phyloP scores from a whole-genome alignment of 179 eudicot species.

The Spinacia oleracea region DNA sequence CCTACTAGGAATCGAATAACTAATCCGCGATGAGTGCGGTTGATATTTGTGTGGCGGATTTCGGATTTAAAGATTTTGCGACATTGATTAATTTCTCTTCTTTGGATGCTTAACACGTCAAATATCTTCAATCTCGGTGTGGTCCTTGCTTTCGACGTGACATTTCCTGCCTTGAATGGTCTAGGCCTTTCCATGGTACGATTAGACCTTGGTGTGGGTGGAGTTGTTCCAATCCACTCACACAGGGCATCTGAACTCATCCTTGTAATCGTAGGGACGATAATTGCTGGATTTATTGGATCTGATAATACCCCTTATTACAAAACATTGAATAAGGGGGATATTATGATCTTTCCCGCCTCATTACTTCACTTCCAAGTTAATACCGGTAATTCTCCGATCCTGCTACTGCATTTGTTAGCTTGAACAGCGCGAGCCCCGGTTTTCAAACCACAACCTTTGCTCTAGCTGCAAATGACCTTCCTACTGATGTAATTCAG shows the following conservation, averaged over 20 bases:
- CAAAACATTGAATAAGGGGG: slow-evolving; percentile 2
- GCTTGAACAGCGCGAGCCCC: slow-evolving; percentile 14
- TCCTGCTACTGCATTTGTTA: slow-evolving; percentile 18
- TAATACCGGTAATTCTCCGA: neutral
- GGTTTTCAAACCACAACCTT: neutral
- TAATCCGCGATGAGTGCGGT: neutral
- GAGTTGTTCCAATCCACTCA: slow-evolving; percentile 15
- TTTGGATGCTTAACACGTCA: neutral
- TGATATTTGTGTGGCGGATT: neutral
- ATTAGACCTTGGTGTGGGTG: slow-evolving; percentile 2
- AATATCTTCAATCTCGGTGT: neutral
- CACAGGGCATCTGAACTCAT: slow-evolving; percentile 10
- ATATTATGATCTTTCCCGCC: slow-evolving; percentile 14
- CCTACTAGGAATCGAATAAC: no score
- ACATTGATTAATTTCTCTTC: no score
- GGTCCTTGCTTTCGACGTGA: neutral
- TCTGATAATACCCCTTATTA: slow-evolving; percentile 1
- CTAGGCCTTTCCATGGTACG: slow-evolving; percentile 11
- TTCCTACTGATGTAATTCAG: slow-evolving; percentile 1
- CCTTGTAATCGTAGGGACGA: neutral
- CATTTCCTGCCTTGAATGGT: neutral
- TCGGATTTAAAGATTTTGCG: no score
- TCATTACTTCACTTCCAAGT: slow-evolving; percentile 20
- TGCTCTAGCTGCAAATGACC: neutral
- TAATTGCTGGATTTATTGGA: slow-evolving; percentile 14